Evolutionary conservation across 768 basidiomycete genomes (phyloP).

Genomic region (Suillus cothurnatus): DNA sequence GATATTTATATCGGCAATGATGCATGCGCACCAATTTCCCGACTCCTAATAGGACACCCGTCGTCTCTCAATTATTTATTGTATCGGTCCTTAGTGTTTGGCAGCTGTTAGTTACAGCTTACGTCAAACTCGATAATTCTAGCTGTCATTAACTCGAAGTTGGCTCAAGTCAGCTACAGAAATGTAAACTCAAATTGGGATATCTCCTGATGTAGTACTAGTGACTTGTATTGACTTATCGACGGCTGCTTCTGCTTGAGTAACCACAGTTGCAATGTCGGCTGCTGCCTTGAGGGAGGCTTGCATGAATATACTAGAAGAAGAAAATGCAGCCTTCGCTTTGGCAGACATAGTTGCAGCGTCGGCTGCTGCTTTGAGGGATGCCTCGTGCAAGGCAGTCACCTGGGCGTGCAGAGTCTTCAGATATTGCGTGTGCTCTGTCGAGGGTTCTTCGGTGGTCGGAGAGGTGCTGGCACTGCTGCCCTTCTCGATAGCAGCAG

Average conservation of each 20-base stretch:
- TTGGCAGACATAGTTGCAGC: slow-evolving; percentile 45
- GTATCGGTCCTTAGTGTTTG: too few relatives aligned
- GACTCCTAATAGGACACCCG: too few relatives aligned
- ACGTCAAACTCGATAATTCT: too few relatives aligned
- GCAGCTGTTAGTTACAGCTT: too few relatives aligned
- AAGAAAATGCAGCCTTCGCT: slow-evolving; percentile 28
- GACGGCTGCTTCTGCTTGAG: neutral
- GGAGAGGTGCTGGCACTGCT: slow-evolving; percentile 12
- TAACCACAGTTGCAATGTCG: neutral
- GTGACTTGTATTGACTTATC: slow-evolving; percentile 34
- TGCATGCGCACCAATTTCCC: too few relatives aligned
- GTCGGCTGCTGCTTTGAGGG: slow-evolving; percentile 54
- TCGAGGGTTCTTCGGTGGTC: slow-evolving; percentile 42
- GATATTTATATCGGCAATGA: too few relatives aligned
- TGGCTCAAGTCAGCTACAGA: too few relatives aligned
- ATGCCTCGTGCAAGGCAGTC: slow-evolving; percentile 50
- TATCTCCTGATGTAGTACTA: too few relatives aligned
- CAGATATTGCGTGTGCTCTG: slow-evolving; percentile 63
- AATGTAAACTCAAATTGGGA: too few relatives aligned
- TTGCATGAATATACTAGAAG: slow-evolving; percentile 38
- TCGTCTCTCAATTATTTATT: too few relatives aligned
- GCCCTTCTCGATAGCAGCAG: slow-evolving; percentile 54
- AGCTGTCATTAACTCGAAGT: too few relatives aligned
- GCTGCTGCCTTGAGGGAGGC: slow-evolving; percentile 39
- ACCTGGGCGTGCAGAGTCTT: slow-evolving; percentile 55